These are phyloP conservation scores for Fusarium sp. DNA, from an alignment of 2,329 filamentous ascomycete genomes.

Conservation along the genomic window DNA sequence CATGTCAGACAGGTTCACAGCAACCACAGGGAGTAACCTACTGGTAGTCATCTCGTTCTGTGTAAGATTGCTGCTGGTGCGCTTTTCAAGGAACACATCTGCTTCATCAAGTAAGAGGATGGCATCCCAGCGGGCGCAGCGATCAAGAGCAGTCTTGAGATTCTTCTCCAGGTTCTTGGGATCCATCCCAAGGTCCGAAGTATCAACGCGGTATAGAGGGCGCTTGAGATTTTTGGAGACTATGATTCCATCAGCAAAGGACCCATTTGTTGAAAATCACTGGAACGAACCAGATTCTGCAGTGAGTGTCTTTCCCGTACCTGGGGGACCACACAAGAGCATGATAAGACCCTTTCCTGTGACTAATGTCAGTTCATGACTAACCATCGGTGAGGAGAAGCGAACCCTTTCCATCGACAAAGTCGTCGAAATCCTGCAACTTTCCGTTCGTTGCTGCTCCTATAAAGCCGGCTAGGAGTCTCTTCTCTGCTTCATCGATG, in stretches of 20 bases:
- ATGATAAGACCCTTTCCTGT: constrained; percentile 42
- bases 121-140: constrained; percentile 47
- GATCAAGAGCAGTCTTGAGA: constrained; percentile 19
- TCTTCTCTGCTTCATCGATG: constrained; percentile 1
- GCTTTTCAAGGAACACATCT: constrained; percentile 48
- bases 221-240: constrained; percentile 19
- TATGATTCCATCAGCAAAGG: constrained; percentile 1
- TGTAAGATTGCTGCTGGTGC: constrained; percentile 30
- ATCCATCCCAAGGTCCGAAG: constrained; percentile 1
- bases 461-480: neutral
- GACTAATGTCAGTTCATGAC: neutral
- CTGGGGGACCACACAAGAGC: constrained; percentile 46
- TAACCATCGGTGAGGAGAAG: rapidly evolving
- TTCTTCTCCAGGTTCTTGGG: neutral
- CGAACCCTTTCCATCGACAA: constrained; percentile 1
- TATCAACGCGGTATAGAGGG: constrained; percentile 13
- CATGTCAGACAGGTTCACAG: neutral
- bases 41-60: constrained; percentile 41
- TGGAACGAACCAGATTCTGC: constrained; percentile 41
- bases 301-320: constrained; percentile 51
- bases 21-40: neutral
- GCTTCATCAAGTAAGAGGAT: constrained; percentile 51
- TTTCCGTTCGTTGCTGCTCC: neutral
- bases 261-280: too few relatives aligned
- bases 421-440: neutral